A percentile compares a stretch with the other conserved stretches of the same genome.
These are phyloP conservation scores for Colletotrichum sp. DNA, from an alignment of 2,329 filamentous ascomycete genomes.

Conservation along the genomic window DNA sequence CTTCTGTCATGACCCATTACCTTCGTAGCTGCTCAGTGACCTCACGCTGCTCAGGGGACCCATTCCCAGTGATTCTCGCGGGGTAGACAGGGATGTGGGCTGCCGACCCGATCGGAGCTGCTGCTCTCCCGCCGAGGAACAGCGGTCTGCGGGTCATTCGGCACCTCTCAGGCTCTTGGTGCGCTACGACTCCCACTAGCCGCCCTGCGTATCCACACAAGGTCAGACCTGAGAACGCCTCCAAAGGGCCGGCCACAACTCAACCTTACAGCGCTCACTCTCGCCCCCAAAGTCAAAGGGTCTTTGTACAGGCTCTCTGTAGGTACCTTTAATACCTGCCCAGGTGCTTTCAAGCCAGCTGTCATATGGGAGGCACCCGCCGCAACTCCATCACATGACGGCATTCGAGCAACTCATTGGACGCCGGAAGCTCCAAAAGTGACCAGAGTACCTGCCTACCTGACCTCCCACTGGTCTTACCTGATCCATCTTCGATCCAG, in stretches of 20 bases:
- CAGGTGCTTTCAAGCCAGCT: neutral
- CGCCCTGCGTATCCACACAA: neutral
- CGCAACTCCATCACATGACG: constrained; percentile 16
- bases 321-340: neutral
- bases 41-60: constrained; percentile 6
- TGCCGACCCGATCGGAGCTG: neutral
- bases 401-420: constrained; percentile 3
- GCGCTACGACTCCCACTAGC: neutral
- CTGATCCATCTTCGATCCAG: constrained; percentile 1
- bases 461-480: neutral
- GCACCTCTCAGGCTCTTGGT: neutral
- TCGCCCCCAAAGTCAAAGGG: neutral
- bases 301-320: neutral
- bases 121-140: neutral
- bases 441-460: neutral
- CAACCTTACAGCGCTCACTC: neutral
- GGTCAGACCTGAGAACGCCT: neutral
- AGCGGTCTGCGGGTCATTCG: constrained; percentile 16
- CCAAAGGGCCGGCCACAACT: neutral
- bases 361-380: neutral
- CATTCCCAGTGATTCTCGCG: neutral
- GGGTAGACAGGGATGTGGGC: constrained; percentile 12
- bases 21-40: neutral
- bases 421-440: constrained; percentile 4
- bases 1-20: neutral